Percentiles rank a stretch among this genome's conserved stretches.
These are phyloP conservation scores for Metschnikowia similis DNA, from an alignment of 805 yeast genomes.

Conservation along the genomic window DNA sequence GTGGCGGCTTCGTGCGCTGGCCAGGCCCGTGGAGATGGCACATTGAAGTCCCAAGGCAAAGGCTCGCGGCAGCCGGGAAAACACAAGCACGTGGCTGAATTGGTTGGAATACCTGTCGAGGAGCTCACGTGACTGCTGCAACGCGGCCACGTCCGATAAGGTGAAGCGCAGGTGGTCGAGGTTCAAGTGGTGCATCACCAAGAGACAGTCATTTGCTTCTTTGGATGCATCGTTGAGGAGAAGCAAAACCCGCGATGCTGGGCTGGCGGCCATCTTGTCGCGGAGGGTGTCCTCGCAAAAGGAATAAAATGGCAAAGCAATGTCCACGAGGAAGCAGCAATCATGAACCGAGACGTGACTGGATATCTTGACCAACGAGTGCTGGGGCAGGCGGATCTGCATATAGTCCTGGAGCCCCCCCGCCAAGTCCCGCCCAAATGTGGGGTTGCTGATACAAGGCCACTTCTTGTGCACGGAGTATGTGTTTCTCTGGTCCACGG, in stretches of 20 bases:
- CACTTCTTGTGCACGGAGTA: slow-evolving; percentile 13
- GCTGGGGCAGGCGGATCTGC: slow-evolving; percentile 22
- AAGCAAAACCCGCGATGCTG: slow-evolving; percentile 21
- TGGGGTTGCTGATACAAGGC: slow-evolving; percentile 23
- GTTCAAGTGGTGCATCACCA: slow-evolving; percentile 28
- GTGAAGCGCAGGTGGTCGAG: slow-evolving; percentile 14
- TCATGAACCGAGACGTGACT: slow-evolving; percentile 33
- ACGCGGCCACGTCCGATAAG: slow-evolving; percentile 10
- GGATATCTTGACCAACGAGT: slow-evolving; percentile 27
- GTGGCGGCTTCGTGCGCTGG: not conserved
- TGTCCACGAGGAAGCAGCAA: slow-evolving; percentile 30
- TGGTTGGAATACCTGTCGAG: slow-evolving; percentile 4
- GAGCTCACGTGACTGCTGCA: slow-evolving; percentile 4
- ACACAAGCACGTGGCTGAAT: slow-evolving; percentile 14
- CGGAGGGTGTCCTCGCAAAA: slow-evolving; percentile 20
- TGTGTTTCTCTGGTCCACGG: slow-evolving; percentile 1
- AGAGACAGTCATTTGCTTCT: slow-evolving; percentile 36
- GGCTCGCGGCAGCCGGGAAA: slow-evolving; percentile 8
- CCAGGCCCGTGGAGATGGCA: slow-evolving; percentile 2
- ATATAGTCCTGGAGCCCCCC: slow-evolving; percentile 40
- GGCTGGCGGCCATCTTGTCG: not conserved
- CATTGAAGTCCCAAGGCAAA: slow-evolving; percentile 4
- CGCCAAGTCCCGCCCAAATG: slow-evolving; percentile 32
- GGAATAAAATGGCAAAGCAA: slow-evolving; percentile 33
- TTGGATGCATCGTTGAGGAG: slow-evolving; percentile 24